These are phyloP conservation scores for Hygrocybe coccinea DNA, from an alignment of 768 basidiomycete genomes.

Conservation along the genomic window DNA sequence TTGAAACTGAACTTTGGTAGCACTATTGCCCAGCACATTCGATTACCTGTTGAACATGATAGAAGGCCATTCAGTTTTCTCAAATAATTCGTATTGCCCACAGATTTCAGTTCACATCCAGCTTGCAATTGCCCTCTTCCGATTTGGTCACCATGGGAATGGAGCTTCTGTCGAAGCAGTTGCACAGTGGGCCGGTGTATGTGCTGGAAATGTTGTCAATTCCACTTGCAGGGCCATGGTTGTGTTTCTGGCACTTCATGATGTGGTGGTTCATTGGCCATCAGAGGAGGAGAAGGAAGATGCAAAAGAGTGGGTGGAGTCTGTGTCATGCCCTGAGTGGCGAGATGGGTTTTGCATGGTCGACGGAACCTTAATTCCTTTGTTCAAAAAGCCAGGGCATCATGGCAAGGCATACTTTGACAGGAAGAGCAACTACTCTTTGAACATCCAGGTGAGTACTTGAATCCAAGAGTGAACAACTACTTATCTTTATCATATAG, in stretches of 20 bases:
- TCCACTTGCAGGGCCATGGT: constrained; percentile 17
- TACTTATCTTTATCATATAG: constrained; percentile 9
- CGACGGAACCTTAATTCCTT: constrained; percentile 29
- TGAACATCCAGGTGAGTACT: constrained; percentile 29
- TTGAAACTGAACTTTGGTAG: too few relatives aligned
- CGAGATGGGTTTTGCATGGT: constrained; percentile 28
- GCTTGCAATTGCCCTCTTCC: constrained; percentile 26
- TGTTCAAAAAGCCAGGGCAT: constrained; percentile 26
- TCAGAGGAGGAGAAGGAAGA: constrained; percentile 18
- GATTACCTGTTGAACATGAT: constrained; percentile 17
- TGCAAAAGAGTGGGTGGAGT: constrained; percentile 21
- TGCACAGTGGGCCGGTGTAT: constrained; percentile 24
- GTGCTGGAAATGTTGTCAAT: constrained; percentile 18
- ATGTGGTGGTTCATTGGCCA: constrained; percentile 17
- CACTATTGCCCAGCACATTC: constrained; percentile 25
- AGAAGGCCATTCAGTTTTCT: constrained; percentile 24
- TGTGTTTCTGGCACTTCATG: constrained; percentile 18
- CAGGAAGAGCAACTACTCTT: constrained; percentile 24
- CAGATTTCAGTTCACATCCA: constrained; percentile 28
- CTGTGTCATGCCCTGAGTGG: constrained; percentile 23
- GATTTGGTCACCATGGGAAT: constrained; percentile 29
- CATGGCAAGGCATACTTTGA: constrained; percentile 36
- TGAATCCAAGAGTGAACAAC: background rate
- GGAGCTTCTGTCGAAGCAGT: constrained; percentile 19
- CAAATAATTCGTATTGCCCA: constrained; percentile 14